Evolutionary conservation across 2,329 filamentous ascomycete species (phyloP), one percentile per base, ranked within the genome.

Genomic region (Cytospora leucostoma): DNA sequence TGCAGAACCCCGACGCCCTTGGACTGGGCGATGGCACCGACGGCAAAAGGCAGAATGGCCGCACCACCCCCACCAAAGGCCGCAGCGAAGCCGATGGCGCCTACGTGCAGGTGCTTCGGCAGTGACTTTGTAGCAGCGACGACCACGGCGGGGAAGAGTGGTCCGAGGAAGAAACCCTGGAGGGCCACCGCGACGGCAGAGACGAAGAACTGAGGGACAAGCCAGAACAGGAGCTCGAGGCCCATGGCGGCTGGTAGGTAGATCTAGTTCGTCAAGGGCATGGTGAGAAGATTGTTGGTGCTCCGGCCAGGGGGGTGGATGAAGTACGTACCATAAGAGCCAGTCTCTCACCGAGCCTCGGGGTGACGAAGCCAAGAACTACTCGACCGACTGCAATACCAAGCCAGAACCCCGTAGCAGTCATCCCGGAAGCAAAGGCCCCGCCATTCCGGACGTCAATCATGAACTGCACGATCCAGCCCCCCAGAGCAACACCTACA

Each of bases 391-490:
- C 75, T 0, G 91, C 91, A 66, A 95, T 82, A 0, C 91, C 91
- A 21, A 92, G 81, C 91, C 91, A 95, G 74, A 93, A 94, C 0
- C 90, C 91, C 1, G 90, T 92, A 0, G 88, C 87, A 0, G 87
- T 87, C 80, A 94, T 89, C 11, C 91, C 90, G 33, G 86, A 87
- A 0, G 85, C 84, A 68, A 93, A 93, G 0, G 84, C 76, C 4
- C 78, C 82, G 1, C 86, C 90, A n/a, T 87, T 74, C 7, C 92
- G 84, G 7, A 92, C 87, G 38, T 86, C 82, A 33, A 92, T 87
- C 90, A 95, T 94, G 74, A 95, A 94, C 6, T 88, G 87, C 59
- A 93, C 88, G 62, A 95, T 90, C 92, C 91, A 95, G 6, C 91
- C 91, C 21, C 90, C 89, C 0, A 93, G 81, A 0, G 88, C 87